Base-by-base conservation (phyloP, 1,284 basidiomycete genomes). In the Trichosporon asahii region DNA sequence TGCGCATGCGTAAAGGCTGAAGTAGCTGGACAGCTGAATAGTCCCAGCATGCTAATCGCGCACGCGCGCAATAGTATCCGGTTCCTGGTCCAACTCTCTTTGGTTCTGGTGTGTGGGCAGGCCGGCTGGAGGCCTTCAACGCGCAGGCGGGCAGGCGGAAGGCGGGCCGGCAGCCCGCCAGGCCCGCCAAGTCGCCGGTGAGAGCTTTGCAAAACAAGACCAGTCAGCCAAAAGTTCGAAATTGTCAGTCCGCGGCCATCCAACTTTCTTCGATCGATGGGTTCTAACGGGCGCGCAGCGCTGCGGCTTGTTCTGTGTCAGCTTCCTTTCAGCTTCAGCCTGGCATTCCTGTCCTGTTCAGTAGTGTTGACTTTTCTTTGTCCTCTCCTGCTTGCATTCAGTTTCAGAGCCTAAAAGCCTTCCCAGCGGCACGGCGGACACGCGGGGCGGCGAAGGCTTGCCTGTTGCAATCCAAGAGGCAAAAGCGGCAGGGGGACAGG, bases 1-100 rank as follows among this genome's bases (percentile, higher is more conserved):
- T 60, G 25, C 35, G 55, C 55, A 60, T 60, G 55, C 27, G 27
- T 60, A 25, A 55, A 55, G 55, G 55, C 25, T 60, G 55, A 31
- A 60, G 12, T 14, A 29, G 12, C 11, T 60, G 11, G 31, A 31
- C 25, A 29, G 12, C 11, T 60, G 11, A 60, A 31, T 18, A 15
- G 25, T 18, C 25, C 12, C 27, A 31, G 40, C 40, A n/a, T n/a
- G 40, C 8, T 44, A 44, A 44, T n/a, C 40, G n/a, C 40, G 40
- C 40, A 44, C 40, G 27, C 9, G 53, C 15, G 12, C 55, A 60
- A 60, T 31, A 29, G 55, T 55, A 60, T 60, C 55, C 55, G 55
- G 55, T 60, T 18, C 55, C 55, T 55, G 49, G 49, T 14, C 23
- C 49, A 55, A 55, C 49, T 55, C 49, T 55, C 49, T 55, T 49